Evolutionary conservation across 176 grass and related monocot species (phyloP).

Genomic region (Musa acuminata): DNA sequence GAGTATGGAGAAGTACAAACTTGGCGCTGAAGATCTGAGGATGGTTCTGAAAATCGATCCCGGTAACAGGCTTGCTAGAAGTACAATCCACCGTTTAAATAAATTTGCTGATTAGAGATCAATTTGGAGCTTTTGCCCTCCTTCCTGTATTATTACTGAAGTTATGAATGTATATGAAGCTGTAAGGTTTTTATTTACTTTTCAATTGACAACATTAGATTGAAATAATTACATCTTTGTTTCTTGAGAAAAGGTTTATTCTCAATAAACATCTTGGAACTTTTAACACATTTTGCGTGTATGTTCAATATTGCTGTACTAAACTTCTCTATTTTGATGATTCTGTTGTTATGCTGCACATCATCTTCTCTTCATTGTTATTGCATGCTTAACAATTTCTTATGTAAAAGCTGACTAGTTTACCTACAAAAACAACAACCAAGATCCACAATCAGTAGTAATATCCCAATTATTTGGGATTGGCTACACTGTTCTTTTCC

Average conservation of each 20-base stretch:
- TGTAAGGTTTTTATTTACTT: not conserved
- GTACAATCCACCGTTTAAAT: constrained; percentile 82
- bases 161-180: not conserved
- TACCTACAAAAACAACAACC: too few relatives aligned
- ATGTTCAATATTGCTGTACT: not conserved
- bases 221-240: not conserved
- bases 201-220: not conserved
- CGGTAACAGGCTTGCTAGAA: constrained; percentile 82
- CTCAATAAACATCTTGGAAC: not conserved
- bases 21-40: constrained; percentile 85
- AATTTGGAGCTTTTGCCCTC: not conserved
- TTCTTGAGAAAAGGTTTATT: not conserved
- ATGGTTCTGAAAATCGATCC: constrained; percentile 98
- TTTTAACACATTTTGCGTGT: not conserved
- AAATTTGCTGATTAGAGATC: constrained; percentile 81
- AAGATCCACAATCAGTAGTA: too few relatives aligned
- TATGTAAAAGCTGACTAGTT: too few relatives aligned
- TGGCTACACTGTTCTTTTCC: too few relatives aligned
- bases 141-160: not conserved
- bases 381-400: not conserved
- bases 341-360: not conserved
- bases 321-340: not conserved
- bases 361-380: not conserved
- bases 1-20: constrained; percentile 89
- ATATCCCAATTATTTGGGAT: too few relatives aligned